Base-by-base conservation (phyloP, 805 yeast species). In the Candida sakaeoensis region DNA sequence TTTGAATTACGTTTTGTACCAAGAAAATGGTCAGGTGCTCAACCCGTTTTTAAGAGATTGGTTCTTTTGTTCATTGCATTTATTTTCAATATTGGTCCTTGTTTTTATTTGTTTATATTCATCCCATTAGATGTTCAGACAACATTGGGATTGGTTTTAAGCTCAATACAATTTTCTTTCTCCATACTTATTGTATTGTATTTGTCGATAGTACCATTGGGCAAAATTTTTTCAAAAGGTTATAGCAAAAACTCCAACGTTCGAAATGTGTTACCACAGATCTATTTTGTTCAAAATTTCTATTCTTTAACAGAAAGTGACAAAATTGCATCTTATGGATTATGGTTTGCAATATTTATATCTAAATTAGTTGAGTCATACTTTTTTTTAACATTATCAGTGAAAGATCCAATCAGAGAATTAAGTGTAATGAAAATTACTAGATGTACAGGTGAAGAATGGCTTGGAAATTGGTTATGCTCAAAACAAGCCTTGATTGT, bases 301-400 rank as follows among this genome's bases (percentile, higher is more conserved):
- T 75, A 76, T 40, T 51, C 58, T 16, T 63, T 85, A 8, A 58
- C 55, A 12, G 82, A 82, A 0, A 70, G 77, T 29, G 77, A 78
- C 39, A 63, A 63, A 33, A 61, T 79, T 42, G 75, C 87, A 3
- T 85, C 95, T 0, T 71, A 74, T 54, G 81, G 84, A 0, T 60
- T 86, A 42, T 84, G 95, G 89, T 28, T 75, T 15, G 72, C 77
- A 1, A 82, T 86, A 0, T 84, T 85, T 48, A 47, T 70, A 6
- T 79, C 85, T 2, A 86, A 86, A 53, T 79, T 81, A 47, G 55
- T 77, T 16, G 95, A 86, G 55, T 85, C 95, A 0, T 86, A 86
- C 57, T 84, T 83, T 58, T 86, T 84, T 50, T 62, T 86, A 46
- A 81, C 90, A 0, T 61, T 84, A 36, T 82, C 93, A 2, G 61